Evolutionary conservation across 345 rosid genomes (phyloP).

Genomic region (Reutealis trisperma): DNA sequence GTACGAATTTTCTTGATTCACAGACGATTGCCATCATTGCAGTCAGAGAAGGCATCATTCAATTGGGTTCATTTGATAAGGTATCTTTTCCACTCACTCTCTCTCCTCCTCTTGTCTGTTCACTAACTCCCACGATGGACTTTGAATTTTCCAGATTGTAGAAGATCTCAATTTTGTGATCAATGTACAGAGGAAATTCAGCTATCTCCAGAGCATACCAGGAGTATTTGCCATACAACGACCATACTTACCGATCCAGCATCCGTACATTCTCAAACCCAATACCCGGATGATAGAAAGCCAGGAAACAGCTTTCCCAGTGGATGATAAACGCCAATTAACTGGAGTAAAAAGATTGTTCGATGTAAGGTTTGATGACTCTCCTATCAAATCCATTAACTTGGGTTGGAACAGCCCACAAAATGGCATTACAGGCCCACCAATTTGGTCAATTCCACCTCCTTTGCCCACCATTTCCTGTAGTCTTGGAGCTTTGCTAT

Average conservation of each 20-base stretch:
- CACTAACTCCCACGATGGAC: neutral
- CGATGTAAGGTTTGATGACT: slow-evolving; percentile 30
- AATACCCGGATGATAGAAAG: slow-evolving; percentile 25
- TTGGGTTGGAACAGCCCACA: slow-evolving; percentile 64
- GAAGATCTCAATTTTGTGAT: slow-evolving; percentile 72
- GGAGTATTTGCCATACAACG: slow-evolving; percentile 62
- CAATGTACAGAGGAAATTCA: slow-evolving; percentile 62
- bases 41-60: slow-evolving; percentile 73
- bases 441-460: slow-evolving; percentile 49
- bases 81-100: slow-evolving; percentile 23
- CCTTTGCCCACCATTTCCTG: slow-evolving; percentile 48
- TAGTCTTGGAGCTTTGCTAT: slow-evolving; percentile 51
- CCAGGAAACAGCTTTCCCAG: slow-evolving; percentile 31
- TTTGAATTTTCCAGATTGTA: slow-evolving; percentile 34
- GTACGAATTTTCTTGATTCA: slow-evolving; percentile 17
- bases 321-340: slow-evolving; percentile 28
- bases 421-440: slow-evolving; percentile 33
- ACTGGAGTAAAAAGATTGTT: slow-evolving; percentile 46
- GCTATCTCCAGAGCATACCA: slow-evolving; percentile 69
- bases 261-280: slow-evolving; percentile 45
- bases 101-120: neutral
- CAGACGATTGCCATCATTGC: slow-evolving; percentile 76
- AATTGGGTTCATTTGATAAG: slow-evolving; percentile 70
- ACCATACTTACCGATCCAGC: slow-evolving; percentile 50
- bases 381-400: slow-evolving; percentile 48